Evolutionary conservation across 2,329 filamentous ascomycete species (phyloP), one percentile per base, ranked within the genome.

Genomic region (Microsporum audouinii): DNA sequence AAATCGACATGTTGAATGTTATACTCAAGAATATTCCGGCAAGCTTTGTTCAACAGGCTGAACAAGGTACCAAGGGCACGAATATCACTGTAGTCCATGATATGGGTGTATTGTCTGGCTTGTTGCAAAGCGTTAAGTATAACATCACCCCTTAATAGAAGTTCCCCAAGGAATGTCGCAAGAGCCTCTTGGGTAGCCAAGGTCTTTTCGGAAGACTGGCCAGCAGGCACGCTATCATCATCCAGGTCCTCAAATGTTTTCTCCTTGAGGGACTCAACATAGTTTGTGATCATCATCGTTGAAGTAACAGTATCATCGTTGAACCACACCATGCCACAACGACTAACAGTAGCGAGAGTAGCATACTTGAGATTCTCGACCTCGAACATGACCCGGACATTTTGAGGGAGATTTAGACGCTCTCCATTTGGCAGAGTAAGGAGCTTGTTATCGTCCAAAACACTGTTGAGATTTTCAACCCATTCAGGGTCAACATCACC

Each of bases 301-400:
- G 92, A 84, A 36, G 90, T 92, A 45, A 99, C 92, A 33, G 91
- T 97, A 71, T 99, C 95, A 69, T 96, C 92, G 71, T 91, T 99
- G 77, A 97, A 99, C 94, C 94, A 99, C 12, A 99, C 95, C 94
- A 99, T 99, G 81, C 94, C 94, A 73, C 94, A 99, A 77, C 94
- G 91, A 85, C 89, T 95, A 71, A 99, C 94, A n/a, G 94, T 99
- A 61, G 94, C 94, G 51, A 99, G 83, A 0, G 94, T 99, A 41
- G 94, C 94, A 72, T 99, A 99, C 72, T 95, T 96, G 63, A 99
- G 80, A 2, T 87, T 97, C 77, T 99, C 95, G 39, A 99, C 94
- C 78, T 99, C 94, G 70, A 99, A 99, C 91, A 99, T 96, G 76
- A 99, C 95, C 67, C 95, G 89, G 31, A 99, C 94, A 70, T 99